Evolutionary conservation across 2,329 filamentous ascomycete species (phyloP).

Genomic region (Xylaria sp.): DNA sequence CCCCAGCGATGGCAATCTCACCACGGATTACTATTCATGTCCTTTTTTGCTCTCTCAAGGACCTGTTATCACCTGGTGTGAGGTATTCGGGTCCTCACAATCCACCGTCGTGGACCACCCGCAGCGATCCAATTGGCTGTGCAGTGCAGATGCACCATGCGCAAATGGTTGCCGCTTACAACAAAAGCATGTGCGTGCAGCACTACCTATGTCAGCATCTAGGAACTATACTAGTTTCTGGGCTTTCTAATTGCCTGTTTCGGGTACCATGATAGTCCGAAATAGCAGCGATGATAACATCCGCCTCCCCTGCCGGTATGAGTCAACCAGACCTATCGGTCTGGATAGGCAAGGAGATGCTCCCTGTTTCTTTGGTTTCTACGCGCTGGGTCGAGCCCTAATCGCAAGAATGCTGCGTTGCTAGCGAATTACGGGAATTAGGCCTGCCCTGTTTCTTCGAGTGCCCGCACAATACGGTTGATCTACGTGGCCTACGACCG

Average conservation of each 20-base stretch:
- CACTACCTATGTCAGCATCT: conserved; percentile 30
- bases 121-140: conserved; percentile 35
- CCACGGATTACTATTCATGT: conserved; percentile 1
- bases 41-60: conserved; percentile 20
- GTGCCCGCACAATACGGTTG: neutral
- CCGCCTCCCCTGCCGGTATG: conserved; percentile 9
- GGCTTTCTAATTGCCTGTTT: conserved; percentile 29
- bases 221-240: conserved; percentile 23
- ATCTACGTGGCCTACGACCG: conserved; percentile 2
- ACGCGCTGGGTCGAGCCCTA: neutral
- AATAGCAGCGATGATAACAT: conserved; percentile 21
- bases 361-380: neutral
- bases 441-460: conserved; percentile 9
- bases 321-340: conserved; percentile 11
- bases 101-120: conserved; percentile 43
- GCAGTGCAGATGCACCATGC: conserved; percentile 28
- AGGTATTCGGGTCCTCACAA: conserved; percentile 38
- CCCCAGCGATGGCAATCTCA: neutral
- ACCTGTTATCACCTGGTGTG: conserved; percentile 28
- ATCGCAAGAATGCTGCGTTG: neutral
- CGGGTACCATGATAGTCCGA: conserved; percentile 18
- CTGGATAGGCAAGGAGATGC: conserved; percentile 1
- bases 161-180: conserved; percentile 35
- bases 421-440: conserved; percentile 10
- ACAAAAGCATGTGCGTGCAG: conserved; percentile 29